Conservation (phyloP, 345 rosid species). For the Crucihimalaya himalaica region DNA sequence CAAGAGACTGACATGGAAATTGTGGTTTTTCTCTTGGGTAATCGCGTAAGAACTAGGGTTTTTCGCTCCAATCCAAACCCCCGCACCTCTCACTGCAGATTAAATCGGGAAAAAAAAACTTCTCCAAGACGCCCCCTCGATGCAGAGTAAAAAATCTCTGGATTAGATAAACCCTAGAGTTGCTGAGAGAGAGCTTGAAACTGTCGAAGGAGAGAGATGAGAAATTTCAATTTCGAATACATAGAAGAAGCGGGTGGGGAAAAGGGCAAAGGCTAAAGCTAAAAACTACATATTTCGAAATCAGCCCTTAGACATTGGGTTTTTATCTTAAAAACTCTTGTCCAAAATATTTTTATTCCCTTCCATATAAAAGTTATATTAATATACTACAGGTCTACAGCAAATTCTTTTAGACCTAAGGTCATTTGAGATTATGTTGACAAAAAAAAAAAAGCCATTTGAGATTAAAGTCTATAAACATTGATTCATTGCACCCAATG, state of each 20-base stretch:
- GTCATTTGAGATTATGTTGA: too few relatives aligned
- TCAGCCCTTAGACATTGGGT: not conserved
- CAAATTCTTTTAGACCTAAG: not conserved
- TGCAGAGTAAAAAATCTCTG: conserved; percentile 6
- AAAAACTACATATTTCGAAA: conserved; percentile 4
- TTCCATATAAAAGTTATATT: too few relatives aligned
- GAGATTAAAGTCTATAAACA: not conserved
- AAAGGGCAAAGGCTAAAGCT: not conserved
- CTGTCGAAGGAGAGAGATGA: conserved; percentile 4
- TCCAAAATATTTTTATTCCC: not conserved
- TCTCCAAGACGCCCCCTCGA: conserved; percentile 1
- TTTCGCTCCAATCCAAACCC: conserved; percentile 22
- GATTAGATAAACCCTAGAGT: conserved; percentile 27
- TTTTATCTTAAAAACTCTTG: not conserved
- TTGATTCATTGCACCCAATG: not conserved
- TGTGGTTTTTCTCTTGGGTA: not conserved
- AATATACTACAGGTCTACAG: too few relatives aligned
- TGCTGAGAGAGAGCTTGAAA: not conserved
- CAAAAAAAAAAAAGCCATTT: too few relatives aligned
- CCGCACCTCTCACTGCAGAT: not conserved
- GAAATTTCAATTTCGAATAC: conserved; percentile 52
- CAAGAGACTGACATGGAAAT: conserved; percentile 33
- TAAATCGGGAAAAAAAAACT: not conserved
- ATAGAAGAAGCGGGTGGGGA: conserved; percentile 68
- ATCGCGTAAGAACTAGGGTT: conserved; percentile 40